Percentiles rank a stretch among this genome's conserved stretches.
These are phyloP conservation scores for Udeniomyces megalosporus DNA, from an alignment of 768 basidiomycete species.

Conservation along the genomic window DNA sequence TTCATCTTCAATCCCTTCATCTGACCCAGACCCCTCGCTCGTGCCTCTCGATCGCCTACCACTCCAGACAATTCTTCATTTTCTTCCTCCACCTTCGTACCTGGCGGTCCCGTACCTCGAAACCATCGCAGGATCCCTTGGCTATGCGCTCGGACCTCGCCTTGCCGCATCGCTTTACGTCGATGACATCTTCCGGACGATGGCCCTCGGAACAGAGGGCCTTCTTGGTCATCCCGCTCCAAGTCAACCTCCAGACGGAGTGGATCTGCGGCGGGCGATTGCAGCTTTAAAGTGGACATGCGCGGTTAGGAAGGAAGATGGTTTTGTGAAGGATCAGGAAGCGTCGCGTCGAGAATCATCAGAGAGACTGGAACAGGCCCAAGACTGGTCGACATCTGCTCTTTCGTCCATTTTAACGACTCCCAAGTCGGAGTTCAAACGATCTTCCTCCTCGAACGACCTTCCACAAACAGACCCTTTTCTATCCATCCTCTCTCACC, in stretches of 20 bases:
- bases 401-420: background rate
- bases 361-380: background rate
- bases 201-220: background rate
- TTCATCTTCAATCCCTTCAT: slow-evolving; percentile 28
- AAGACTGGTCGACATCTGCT: background rate
- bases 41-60: slow-evolving; percentile 62
- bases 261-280: slow-evolving; percentile 41
- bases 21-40: slow-evolving; percentile 24
- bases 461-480: background rate
- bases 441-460: slow-evolving; percentile 11
- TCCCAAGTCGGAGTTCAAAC: background rate
- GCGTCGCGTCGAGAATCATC: background rate
- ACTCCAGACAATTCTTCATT: slow-evolving; percentile 52
- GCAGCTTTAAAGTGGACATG: background rate
- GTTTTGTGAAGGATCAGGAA: background rate
- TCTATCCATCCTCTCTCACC: background rate
- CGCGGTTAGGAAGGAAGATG: background rate
- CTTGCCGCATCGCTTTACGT: slow-evolving; percentile 32
- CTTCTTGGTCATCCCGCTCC: slow-evolving; percentile 21
- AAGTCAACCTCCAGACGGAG: slow-evolving; percentile 26
- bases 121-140: slow-evolving; percentile 44
- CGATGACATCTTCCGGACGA: background rate
- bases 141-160: slow-evolving; percentile 30
- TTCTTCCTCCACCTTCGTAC: slow-evolving; percentile 42
- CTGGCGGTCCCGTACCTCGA: slow-evolving; percentile 54